A percentile compares a stretch with the other conserved stretches of the same genome.
Conservation (phyloP, 2,329 filamentous ascomycete genomes). For the Penicillium sp. region DNA sequence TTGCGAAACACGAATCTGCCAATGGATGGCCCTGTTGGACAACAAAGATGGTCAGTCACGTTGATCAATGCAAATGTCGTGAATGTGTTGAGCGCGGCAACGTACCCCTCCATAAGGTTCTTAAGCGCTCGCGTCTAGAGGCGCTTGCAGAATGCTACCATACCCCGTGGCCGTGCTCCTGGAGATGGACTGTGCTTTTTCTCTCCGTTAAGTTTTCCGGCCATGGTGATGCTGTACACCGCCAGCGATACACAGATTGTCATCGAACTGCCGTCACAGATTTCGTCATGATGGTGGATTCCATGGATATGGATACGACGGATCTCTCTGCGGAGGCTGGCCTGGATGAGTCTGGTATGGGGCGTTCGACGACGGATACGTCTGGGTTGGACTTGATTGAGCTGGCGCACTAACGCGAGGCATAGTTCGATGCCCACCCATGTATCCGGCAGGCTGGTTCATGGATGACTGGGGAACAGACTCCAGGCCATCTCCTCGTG, state of each 20-base stretch:
- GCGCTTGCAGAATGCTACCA: background rate
- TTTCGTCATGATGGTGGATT: conserved; percentile 12
- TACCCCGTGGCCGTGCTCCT: background rate
- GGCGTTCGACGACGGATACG: conserved; percentile 14
- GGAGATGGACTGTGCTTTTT: background rate
- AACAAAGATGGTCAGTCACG: background rate
- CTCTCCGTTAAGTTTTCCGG: background rate
- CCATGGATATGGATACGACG: conserved; percentile 20
- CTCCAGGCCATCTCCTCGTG: conserved; percentile 16
- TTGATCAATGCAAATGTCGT: background rate
- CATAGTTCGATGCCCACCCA: conserved; percentile 20
- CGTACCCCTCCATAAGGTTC: background rate
- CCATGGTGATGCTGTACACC: background rate
- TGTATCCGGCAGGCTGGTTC: conserved; percentile 14
- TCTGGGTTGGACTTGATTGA: conserved; percentile 5
- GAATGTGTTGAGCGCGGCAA: background rate
- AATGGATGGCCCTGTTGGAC: background rate
- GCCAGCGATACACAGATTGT: background rate
- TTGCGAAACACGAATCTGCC: background rate
- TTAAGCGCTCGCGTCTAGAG: background rate
- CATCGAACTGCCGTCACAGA: background rate
- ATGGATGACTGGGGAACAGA: conserved; percentile 17
- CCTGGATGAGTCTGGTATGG: conserved; percentile 7
- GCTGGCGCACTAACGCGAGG: conserved; percentile 6
- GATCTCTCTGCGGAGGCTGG: conserved; percentile 15